phyloP scores from a whole-genome alignment of 345 rosid genomes.

The Anacardium occidentale region DNA sequence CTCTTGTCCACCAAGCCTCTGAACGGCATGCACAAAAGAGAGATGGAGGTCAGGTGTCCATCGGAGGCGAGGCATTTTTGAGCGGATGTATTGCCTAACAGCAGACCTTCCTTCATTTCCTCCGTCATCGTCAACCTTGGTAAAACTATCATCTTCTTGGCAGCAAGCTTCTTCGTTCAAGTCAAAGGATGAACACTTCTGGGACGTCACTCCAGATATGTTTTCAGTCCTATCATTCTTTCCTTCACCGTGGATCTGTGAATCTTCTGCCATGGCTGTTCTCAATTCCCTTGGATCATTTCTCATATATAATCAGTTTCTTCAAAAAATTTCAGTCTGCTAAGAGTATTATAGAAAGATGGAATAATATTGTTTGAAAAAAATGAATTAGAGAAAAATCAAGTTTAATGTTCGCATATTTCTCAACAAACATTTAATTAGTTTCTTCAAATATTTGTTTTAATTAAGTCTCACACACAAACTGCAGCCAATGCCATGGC shows the following conservation, averaged over 20 bases:
- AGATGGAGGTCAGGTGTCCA: conserved; percentile 94
- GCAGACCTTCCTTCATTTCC: conserved; percentile 21
- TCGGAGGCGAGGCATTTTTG: conserved; percentile 75
- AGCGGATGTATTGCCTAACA: conserved; percentile 75
- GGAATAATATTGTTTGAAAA: neutral
- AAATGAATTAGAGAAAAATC: neutral
- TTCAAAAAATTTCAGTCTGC: neutral
- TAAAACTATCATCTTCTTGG: conserved; percentile 10
- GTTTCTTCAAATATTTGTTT: neutral
- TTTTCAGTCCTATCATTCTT: conserved; percentile 18
- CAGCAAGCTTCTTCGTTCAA: conserved; percentile 45
- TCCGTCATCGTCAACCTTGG: conserved; percentile 21
- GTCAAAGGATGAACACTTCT: conserved; percentile 38
- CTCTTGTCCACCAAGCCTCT: conserved; percentile 87
- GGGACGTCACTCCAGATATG: conserved; percentile 23
- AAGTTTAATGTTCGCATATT: neutral
- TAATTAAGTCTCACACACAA: neutral
- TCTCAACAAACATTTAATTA: neutral
- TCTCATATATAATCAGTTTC: neutral
- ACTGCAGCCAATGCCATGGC: neutral
- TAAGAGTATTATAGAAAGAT: neutral
- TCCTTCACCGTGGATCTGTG: conserved; percentile 17
- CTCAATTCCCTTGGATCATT: neutral
- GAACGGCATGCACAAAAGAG: conserved; percentile 69
- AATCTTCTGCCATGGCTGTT: conserved; percentile 20